These are phyloP conservation scores for Furculomyces boomerangus DNA, from an alignment of 371 early-diverging fungal genomes.

Conservation along the genomic window DNA sequence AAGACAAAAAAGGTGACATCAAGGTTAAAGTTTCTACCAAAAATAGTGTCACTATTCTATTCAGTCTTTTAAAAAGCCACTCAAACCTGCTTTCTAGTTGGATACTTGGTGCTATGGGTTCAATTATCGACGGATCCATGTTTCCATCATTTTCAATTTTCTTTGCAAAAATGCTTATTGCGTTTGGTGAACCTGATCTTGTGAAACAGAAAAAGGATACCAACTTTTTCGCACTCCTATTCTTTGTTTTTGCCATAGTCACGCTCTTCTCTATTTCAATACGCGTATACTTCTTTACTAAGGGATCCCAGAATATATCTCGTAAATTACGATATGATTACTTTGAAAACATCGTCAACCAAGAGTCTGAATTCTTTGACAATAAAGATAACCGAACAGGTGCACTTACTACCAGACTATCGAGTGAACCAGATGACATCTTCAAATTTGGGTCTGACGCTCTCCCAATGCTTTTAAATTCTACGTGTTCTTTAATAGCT, in stretches of 20 bases:
- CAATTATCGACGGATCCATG: constrained; percentile 29
- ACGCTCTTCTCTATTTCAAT: constrained; percentile 25
- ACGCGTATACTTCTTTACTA: constrained; percentile 22
- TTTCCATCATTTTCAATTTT: constrained; percentile 33
- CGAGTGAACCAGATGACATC: constrained; percentile 63
- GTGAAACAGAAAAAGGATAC: constrained; percentile 27
- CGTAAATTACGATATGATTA: constrained; percentile 32
- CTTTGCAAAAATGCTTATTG: constrained; percentile 30
- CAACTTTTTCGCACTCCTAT: constrained; percentile 58
- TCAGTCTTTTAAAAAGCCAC: neutral
- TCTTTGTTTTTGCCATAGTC: constrained; percentile 38
- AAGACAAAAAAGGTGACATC: neutral
- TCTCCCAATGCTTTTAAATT: constrained; percentile 29
- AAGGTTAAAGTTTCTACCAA: neutral
- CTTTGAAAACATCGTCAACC: constrained; percentile 38
- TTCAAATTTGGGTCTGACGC: constrained; percentile 43
- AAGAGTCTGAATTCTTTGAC: constrained; percentile 80
- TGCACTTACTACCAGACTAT: constrained; percentile 58
- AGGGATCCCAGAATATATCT: constrained; percentile 33
- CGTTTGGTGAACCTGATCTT: constrained; percentile 15
- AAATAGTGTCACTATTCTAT: neutral
- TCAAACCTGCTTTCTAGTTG: neutral
- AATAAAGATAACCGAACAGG: constrained; percentile 61
- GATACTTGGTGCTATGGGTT: neutral
- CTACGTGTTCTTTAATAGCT: constrained; percentile 12